Base-by-base conservation (phyloP, 202 grass and related monocot genomes). In the Alloteropsis angusta region DNA sequence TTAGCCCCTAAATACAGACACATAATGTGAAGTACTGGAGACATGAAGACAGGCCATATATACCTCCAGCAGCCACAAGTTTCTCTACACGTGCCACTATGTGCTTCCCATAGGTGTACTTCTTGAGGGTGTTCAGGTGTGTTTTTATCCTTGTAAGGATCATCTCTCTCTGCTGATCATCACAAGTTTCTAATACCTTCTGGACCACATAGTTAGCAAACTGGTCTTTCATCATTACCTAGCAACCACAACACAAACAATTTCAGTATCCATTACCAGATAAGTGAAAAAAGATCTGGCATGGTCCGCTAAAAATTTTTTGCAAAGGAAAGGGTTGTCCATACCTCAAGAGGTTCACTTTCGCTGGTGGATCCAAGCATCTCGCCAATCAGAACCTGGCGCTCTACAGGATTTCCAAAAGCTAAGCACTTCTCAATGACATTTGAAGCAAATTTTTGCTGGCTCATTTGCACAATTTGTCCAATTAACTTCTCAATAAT, bases 221-320 rank as follows among this genome's bases (percentile, higher is more conserved):
- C 84, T 97, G 93, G 53, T 97, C 93, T 84, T 97, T 97, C 93
- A 93, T 97, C 93, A 97, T 97, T 13, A 86, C 93, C 93, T 97
- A 49, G 34, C 84, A 78, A 84, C 5, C 12, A 78, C 46, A 91
- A 44, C 5, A 5, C 17, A 87, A 16, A 8, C 39, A n/a, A 43
- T 64, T 42, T 85, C 45, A 47, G 18, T 18, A 41, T 7, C 7
- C 9, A 72, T 72, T 38, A 37, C n/a, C 3, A 34, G 25, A 7
- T 43, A 18, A 41, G 21, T 44, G 12, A 25, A 42, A 71, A 12
- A 76, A 80, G 61, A 37, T 50, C 34, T 18, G 5, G 16, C 36
- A 4, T 47, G 3, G 47, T 74, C 58, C 9, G 0, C 42, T 45
- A 22, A 5, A 17, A 17, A 71, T 18, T 13, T 34, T 49, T 11